A percentile compares a stretch with the other conserved stretches of the same genome.
phyloP scores from a whole-genome alignment of 2,329 filamentous ascomycete species.

The Neurospora crassa region DNA sequence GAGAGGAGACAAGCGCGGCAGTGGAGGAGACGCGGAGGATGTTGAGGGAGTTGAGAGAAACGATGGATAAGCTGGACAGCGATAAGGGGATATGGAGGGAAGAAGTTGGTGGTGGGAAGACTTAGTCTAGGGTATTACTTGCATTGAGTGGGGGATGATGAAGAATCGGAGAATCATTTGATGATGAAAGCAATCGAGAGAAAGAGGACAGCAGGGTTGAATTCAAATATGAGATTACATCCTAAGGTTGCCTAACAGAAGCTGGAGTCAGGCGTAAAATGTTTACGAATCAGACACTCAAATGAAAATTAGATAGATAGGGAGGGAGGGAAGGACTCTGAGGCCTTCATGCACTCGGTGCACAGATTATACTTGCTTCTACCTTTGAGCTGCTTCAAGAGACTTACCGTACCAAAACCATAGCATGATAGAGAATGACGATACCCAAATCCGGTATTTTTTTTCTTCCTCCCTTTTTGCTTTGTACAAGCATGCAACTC shows the following conservation, averaged over 20 bases:
- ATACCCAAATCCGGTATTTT: not conserved
- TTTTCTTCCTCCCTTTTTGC: not conserved
- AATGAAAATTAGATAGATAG: not conserved
- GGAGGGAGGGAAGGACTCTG: not conserved
- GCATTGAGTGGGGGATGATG: not conserved
- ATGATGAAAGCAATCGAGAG: not conserved
- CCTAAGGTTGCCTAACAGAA: conserved; percentile 5
- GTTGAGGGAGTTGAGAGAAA: conserved; percentile 18
- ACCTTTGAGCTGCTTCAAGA: not conserved
- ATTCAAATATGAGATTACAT: conserved; percentile 1
- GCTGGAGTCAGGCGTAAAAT: not conserved
- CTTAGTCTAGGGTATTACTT: not conserved
- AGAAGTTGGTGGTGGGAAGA: conserved; percentile 2
- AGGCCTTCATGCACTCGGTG: not conserved
- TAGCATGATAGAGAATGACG: not conserved
- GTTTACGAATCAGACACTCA: not conserved
- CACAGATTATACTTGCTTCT: not conserved
- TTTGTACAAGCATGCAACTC: not conserved
- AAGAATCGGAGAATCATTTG: not conserved
- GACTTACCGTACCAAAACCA: not conserved
- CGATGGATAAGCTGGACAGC: conserved; percentile 17
- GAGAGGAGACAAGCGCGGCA: conserved; percentile 13
- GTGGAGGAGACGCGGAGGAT: conserved; percentile 17
- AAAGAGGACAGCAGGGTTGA: not conserved
- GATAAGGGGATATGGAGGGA: conserved; percentile 9